Percentiles rank a stretch among this genome's conserved stretches.
These are phyloP conservation scores for Arabidopsis thaliana DNA, from an alignment of 345 rosid species.

Conservation along the genomic window DNA sequence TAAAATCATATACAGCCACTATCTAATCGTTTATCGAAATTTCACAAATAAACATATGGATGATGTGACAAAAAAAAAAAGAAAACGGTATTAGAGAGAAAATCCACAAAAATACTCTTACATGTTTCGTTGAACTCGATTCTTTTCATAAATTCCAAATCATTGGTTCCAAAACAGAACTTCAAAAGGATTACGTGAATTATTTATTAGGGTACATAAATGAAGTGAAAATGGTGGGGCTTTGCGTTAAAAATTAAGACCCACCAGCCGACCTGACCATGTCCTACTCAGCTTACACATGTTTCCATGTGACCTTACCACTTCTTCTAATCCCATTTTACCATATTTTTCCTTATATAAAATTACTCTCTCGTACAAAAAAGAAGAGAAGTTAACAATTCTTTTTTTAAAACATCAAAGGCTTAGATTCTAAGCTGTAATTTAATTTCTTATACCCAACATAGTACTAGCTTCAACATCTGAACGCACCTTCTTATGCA, in stretches of 20 bases:
- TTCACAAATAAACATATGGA: constrained; percentile 2
- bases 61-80: too few species aligned
- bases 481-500: constrained; percentile 18
- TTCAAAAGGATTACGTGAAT: neutral
- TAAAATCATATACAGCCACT: neutral
- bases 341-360: neutral
- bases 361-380: neutral
- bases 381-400: neutral
- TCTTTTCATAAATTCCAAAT: neutral
- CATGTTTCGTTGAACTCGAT: neutral
- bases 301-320: constrained; percentile 44
- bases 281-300: constrained; percentile 49
- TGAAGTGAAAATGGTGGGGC: constrained; percentile 40
- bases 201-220: constrained; percentile 15
- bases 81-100: neutral
- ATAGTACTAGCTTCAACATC: constrained; percentile 29
- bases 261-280: constrained; percentile 42
- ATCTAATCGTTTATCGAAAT: neutral
- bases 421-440: neutral
- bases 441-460: constrained; percentile 6
- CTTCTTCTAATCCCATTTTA: constrained; percentile 31
- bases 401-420: neutral
- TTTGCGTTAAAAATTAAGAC: constrained; percentile 21
- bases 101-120: neutral
- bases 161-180: neutral